Evolutionary conservation across 306 rosid species (phyloP).

Genomic region (Sicyos baderoa): DNA sequence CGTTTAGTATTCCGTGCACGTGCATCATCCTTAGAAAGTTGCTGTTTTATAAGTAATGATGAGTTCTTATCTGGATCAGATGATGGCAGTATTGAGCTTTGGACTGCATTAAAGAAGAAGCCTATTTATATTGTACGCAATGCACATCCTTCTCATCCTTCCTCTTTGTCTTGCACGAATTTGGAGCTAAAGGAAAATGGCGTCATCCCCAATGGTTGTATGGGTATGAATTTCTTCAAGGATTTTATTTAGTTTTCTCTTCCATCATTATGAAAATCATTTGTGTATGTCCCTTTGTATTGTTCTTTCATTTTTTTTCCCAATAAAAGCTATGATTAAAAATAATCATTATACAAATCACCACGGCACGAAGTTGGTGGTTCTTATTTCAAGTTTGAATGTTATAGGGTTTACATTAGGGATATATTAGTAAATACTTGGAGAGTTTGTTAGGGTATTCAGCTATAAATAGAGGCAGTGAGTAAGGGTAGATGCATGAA

Average conservation of each 20-base stretch:
- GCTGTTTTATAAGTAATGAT: slow-evolving; percentile 75
- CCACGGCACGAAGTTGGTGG: background rate
- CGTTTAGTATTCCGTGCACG: slow-evolving; percentile 86
- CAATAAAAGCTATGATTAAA: too few species aligned
- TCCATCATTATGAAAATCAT: background rate
- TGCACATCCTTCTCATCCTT: slow-evolving; percentile 45
- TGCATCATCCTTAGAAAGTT: slow-evolving; percentile 77
- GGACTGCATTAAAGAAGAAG: slow-evolving; percentile 68
- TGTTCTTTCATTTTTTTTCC: too few species aligned
- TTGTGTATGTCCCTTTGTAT: too few species aligned
- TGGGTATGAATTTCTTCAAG: slow-evolving; percentile 39
- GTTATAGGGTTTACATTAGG: too few species aligned
- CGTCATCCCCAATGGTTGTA: slow-evolving; percentile 50
- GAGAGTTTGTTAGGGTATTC: too few species aligned
- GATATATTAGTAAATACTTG: too few species aligned
- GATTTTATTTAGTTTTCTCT: background rate
- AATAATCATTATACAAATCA: background rate
- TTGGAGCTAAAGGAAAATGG: slow-evolving; percentile 36
- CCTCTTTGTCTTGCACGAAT: slow-evolving; percentile 28
- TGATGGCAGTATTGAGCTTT: slow-evolving; percentile 83
- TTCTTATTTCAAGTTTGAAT: background rate
- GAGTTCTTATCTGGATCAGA: slow-evolving; percentile 82
- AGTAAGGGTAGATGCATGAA: too few species aligned
- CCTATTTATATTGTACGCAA: slow-evolving; percentile 64
- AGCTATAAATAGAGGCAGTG: too few species aligned